Percentiles rank a stretch among this genome's conserved stretches.
These are phyloP conservation scores for Aspergillus texensis DNA, from an alignment of 2,329 filamentous ascomycete species.

Conservation along the genomic window DNA sequence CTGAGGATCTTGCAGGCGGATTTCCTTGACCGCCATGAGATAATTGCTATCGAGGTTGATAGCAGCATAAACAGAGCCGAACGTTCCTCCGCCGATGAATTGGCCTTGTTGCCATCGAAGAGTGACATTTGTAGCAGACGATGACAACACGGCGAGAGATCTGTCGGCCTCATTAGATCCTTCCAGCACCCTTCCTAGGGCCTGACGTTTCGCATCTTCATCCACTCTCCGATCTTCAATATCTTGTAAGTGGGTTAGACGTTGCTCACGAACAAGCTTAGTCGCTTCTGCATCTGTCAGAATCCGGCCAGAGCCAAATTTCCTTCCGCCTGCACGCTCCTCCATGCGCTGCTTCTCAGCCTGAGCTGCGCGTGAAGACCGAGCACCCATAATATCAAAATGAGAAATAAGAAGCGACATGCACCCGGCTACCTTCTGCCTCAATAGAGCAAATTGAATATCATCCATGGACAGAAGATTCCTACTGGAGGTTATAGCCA, in stretches of 20 bases:
- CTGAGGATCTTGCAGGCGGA: slow-evolving; percentile 93
- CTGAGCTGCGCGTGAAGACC: slow-evolving; percentile 89
- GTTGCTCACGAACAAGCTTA: slow-evolving; percentile 72
- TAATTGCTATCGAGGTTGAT: slow-evolving; percentile 97
- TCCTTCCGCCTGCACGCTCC: slow-evolving; percentile 73
- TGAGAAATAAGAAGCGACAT: slow-evolving; percentile 98
- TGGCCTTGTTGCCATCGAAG: slow-evolving; percentile 99
- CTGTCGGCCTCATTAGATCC: slow-evolving; percentile 94
- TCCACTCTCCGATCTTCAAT: slow-evolving; percentile 79
- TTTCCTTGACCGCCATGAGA: slow-evolving; percentile 98
- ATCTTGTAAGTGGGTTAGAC: slow-evolving; percentile 70
- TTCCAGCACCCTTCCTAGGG: slow-evolving; percentile 86
- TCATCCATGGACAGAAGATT: slow-evolving; percentile 91
- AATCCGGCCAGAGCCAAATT: slow-evolving; percentile 73
- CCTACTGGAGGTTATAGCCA: slow-evolving; percentile 93
- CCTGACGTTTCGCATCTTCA: slow-evolving; percentile 81
- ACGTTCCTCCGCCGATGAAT: slow-evolving; percentile 94
- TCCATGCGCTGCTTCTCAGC: slow-evolving; percentile 89
- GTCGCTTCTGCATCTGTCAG: slow-evolving; percentile 85
- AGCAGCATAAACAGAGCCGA: slow-evolving; percentile 94
- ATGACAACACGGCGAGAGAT: slow-evolving; percentile 89
- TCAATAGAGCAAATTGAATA: slow-evolving; percentile 79
- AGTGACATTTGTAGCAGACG: slow-evolving; percentile 91
- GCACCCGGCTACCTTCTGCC: slow-evolving; percentile 89
- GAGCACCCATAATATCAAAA: slow-evolving; percentile 98